Percentiles rank a stretch among this genome's conserved stretches.
phyloP scores from a whole-genome alignment of 768 basidiomycete genomes.

The Tricholoma terreum region DNA sequence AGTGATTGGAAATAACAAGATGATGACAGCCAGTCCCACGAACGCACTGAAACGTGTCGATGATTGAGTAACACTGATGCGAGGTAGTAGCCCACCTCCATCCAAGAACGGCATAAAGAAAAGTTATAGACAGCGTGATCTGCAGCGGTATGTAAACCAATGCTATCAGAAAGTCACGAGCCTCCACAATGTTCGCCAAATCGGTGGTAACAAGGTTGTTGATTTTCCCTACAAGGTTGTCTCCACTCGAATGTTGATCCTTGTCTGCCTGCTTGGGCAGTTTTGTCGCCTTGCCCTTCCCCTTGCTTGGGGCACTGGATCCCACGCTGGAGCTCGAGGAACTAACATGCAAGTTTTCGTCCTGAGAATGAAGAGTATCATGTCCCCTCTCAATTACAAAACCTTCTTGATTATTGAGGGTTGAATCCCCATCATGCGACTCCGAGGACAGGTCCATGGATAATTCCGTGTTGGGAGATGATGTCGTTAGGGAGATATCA shows the following conservation, averaged over 20 bases:
- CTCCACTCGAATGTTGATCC: constrained; percentile 21
- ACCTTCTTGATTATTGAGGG: neutral
- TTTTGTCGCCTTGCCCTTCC: constrained; percentile 5
- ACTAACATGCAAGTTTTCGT: constrained; percentile 14
- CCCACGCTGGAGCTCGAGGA: constrained; percentile 11
- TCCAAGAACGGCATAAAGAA: constrained; percentile 46
- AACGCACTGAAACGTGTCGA: constrained; percentile 40
- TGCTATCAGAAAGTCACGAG: constrained; percentile 33
- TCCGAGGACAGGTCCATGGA: neutral
- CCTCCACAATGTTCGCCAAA: constrained; percentile 33
- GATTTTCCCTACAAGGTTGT: constrained; percentile 68
- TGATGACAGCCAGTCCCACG: constrained; percentile 51
- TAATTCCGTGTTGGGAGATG: constrained; percentile 14
- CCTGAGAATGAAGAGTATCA: constrained; percentile 18
- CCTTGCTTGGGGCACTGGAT: constrained; percentile 12
- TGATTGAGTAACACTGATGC: neutral
- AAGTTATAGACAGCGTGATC: constrained; percentile 36
- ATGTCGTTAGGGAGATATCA: constrained; percentile 8
- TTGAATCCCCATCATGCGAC: constrained; percentile 3
- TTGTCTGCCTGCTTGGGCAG: constrained; percentile 6
- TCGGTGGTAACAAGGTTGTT: constrained; percentile 77
- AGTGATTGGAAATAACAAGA: constrained; percentile 56
- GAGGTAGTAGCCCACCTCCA: constrained; percentile 35
- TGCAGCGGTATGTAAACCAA: constrained; percentile 41
- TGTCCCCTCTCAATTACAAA: constrained; percentile 6